A percentile compares a stretch with the other conserved stretches of the same genome.
Evolutionary conservation across 2,329 filamentous ascomycete species (phyloP).

Genomic region (Ophioceras dolichostomum): DNA sequence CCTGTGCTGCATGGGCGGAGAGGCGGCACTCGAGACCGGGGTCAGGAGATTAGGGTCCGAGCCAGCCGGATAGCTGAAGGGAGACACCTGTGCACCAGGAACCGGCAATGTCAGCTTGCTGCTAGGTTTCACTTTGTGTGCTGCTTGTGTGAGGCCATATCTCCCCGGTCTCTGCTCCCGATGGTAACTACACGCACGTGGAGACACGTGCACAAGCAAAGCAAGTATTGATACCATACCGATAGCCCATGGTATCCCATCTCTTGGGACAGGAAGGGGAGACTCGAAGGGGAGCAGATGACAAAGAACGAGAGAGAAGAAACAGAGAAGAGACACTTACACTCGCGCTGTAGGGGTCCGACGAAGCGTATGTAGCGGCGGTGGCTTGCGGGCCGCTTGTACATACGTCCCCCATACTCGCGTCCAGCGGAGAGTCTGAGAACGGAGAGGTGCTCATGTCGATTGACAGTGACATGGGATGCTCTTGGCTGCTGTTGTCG

Average conservation of each 20-base stretch:
- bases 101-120: no score
- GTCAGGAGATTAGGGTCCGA: constrained; percentile 32
- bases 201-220: no score
- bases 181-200: no score
- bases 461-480: constrained; percentile 3
- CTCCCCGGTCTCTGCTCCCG: no score
- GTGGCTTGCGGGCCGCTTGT: constrained; percentile 4
- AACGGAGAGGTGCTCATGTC: constrained; percentile 16
- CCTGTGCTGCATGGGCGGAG: constrained; percentile 30
- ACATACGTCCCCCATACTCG: constrained; percentile 5
- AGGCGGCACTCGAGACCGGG: constrained; percentile 36
- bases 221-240: no score
- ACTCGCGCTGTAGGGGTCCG: constrained; percentile 8
- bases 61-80: constrained; percentile 22
- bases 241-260: background rate
- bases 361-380: constrained; percentile 6
- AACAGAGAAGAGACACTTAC: constrained; percentile 1
- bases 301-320: background rate
- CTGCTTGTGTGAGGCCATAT: constrained; percentile 1
- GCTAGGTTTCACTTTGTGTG: no score
- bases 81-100: constrained; percentile 18
- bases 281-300: constrained; percentile 2
- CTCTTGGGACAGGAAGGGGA: no score
- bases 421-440: constrained; percentile 9
- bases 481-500: background rate